Conservation (phyloP, 148 eudicot genomes). For the Amaranthus palmeri region DNA sequence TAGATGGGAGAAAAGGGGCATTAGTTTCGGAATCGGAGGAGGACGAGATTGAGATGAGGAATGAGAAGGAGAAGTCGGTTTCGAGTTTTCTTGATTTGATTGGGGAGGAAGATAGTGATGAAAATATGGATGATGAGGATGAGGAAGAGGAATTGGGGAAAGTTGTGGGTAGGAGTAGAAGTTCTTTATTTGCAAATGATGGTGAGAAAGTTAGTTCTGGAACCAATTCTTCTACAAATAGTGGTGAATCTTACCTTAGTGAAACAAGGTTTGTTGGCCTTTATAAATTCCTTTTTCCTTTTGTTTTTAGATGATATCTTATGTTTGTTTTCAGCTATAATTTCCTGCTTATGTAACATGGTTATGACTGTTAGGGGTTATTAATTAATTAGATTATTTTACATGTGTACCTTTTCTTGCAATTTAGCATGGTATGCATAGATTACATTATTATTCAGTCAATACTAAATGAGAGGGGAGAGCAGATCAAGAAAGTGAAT, state of each 20-base stretch:
- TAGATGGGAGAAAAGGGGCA: conserved; percentile 9
- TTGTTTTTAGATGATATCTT: background rate
- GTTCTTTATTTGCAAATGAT: conserved; percentile 31
- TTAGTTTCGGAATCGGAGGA: conserved; percentile 29
- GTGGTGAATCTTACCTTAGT: conserved; percentile 59
- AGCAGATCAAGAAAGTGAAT: too few relatives aligned
- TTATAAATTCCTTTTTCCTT: background rate
- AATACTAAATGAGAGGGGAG: background rate
- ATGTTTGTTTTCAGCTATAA: background rate
- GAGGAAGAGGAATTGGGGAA: conserved; percentile 15
- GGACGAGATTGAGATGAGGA: conserved; percentile 19
- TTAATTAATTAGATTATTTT: background rate
- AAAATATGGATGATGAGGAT: conserved; percentile 31
- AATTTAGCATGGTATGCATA: background rate
- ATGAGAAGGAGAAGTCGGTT: conserved; percentile 30
- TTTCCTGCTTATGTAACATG: background rate
- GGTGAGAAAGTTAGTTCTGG: conserved; percentile 19
- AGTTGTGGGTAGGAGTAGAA: conserved; percentile 32
- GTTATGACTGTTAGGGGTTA: background rate
- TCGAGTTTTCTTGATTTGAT: conserved; percentile 54
- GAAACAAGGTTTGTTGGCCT: conserved; percentile 53
- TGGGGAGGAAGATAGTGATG: conserved; percentile 50
- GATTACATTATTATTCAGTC: background rate
- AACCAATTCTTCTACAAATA: conserved; percentile 34
- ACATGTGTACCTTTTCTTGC: background rate